Base-by-base conservation (phyloP, 805 yeast species). In the Yarrowia yakushimensis region DNA sequence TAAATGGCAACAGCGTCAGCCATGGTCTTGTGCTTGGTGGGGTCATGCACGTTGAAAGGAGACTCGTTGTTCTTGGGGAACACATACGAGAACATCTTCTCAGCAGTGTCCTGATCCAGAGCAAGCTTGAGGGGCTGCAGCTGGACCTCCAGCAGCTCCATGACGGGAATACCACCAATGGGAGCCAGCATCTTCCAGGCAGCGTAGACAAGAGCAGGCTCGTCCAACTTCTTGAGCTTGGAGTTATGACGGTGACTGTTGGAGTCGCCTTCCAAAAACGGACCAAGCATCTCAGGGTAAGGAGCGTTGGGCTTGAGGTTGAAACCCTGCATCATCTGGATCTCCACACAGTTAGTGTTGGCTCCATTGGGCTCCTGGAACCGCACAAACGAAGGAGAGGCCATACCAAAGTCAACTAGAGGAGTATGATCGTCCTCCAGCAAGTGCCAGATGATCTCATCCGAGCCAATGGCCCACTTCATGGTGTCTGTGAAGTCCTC, bases 131-230 rank as follows among this genome's bases (percentile, higher is more conserved):
- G 68, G 0, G 97, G 97, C 60, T 81, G 79, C 17, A 90, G 72
- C 1, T 75, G 72, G 18, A 89, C 77, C 36, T 82, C 82, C 23
- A 90, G 85, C 57, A 80, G 76, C 64, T 84, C 85, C 74, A 92
- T 78, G 23, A 92, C 85, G n/a, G 88, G 82, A 57, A 92, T 90
- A 11, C 98, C 98, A 31, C 97, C 98, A 63, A 93, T 87, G 0
- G 96, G 90, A 62, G 82, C 83, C 60, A 87, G 82, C 85, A 88
- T 82, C n/a, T 83, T 81, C 98, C 98, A 92, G 11, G 74, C 70
- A 2, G 85, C 72, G 7, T 74, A 72, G 8, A 86, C 71, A 65
- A 82, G 72, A 45, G 70, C 69, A n/a, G 69, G 67, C 10, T 63
- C 67, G 18, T 61, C 67, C 15, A 66, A 68, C 34, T 54, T 41